Percentiles rank a stretch among this genome's conserved stretches.
Conservation (phyloP, 1,284 basidiomycete genomes). For the Ustilago nuda region DNA sequence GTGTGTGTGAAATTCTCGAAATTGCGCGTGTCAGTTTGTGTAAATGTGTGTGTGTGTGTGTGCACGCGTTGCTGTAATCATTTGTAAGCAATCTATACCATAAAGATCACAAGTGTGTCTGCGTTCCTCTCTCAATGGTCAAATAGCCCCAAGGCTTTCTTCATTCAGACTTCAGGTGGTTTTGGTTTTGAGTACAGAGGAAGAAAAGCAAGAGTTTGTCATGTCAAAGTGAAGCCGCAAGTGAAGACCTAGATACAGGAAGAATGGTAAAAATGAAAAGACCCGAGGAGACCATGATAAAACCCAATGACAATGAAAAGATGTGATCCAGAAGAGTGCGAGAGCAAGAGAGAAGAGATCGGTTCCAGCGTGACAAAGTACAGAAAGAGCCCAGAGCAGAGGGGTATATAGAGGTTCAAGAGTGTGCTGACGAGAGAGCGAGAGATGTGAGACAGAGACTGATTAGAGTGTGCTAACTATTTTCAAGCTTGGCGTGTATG, state of each 20-base stretch:
- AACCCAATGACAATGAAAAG: conserved; percentile 1
- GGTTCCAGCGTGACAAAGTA: background rate
- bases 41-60: conserved; percentile 1
- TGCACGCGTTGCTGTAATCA: conserved; percentile 6
- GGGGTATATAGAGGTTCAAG: background rate
- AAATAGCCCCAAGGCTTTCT: background rate
- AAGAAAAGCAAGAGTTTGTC: conserved; percentile 6
- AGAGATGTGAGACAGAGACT: conserved; percentile 2
- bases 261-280: background rate
- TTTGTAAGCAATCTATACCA: conserved; percentile 6
- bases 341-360: background rate
- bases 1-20: conserved; percentile 4
- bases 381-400: conserved; percentile 4
- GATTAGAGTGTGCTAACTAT: conserved; percentile 5
- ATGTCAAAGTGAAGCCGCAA: conserved; percentile 10
- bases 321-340: background rate
- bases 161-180: background rate
- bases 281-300: background rate
- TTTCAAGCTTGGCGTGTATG: conserved; percentile 23
- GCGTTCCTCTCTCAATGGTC: background rate
- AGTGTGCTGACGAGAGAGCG: background rate
- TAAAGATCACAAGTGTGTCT: background rate
- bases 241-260: conserved; percentile 7
- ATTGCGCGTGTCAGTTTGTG: background rate
- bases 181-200: too few species aligned